Percentiles rank a stretch among this genome's conserved stretches.
These are phyloP conservation scores for Botryosphaeria agaves DNA, from an alignment of 2,329 filamentous ascomycete genomes.

Conservation along the genomic window DNA sequence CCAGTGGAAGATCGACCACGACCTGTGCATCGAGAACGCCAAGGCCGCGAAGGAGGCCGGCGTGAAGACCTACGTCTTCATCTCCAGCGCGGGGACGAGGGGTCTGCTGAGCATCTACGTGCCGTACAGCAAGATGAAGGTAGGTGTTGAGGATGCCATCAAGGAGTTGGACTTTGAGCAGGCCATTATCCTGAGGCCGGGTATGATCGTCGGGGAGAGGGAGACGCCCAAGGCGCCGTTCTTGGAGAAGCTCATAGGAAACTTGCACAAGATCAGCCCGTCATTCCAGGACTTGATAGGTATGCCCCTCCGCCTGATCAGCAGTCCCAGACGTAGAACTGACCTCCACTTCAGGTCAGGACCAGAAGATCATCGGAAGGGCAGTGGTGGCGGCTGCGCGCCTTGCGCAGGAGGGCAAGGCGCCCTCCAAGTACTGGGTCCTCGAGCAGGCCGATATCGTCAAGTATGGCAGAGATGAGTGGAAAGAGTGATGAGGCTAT, in stretches of 20 bases:
- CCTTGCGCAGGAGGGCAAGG: too few relatives aligned
- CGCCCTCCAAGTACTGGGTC: too few relatives aligned
- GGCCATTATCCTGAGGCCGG: constrained; percentile 57
- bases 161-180: constrained; percentile 57
- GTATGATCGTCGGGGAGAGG: constrained; percentile 55
- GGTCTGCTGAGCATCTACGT: constrained; percentile 36
- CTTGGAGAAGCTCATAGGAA: constrained; percentile 9
- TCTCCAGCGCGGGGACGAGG: constrained; percentile 42
- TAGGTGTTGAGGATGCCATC: constrained; percentile 66
- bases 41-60: constrained; percentile 56
- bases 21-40: constrained; percentile 67
- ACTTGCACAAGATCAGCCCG: constrained; percentile 5
- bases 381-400: constrained; percentile 45
- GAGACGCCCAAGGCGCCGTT: too few relatives aligned
- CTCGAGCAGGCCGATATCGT: constrained; percentile 45
- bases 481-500: constrained; percentile 10
- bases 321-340: too few relatives aligned
- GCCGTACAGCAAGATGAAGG: constrained; percentile 58
- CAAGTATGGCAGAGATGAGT: constrained; percentile 42
- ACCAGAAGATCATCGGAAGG: constrained; percentile 52
- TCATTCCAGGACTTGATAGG: constrained; percentile 6
- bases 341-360: constrained; percentile 55
- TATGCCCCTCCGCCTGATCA: too few relatives aligned
- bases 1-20: constrained; percentile 79
- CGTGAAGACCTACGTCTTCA: constrained; percentile 57